Base-by-base conservation (phyloP, 352 stramenopile species). In the Sclerospora graminicola region DNA sequence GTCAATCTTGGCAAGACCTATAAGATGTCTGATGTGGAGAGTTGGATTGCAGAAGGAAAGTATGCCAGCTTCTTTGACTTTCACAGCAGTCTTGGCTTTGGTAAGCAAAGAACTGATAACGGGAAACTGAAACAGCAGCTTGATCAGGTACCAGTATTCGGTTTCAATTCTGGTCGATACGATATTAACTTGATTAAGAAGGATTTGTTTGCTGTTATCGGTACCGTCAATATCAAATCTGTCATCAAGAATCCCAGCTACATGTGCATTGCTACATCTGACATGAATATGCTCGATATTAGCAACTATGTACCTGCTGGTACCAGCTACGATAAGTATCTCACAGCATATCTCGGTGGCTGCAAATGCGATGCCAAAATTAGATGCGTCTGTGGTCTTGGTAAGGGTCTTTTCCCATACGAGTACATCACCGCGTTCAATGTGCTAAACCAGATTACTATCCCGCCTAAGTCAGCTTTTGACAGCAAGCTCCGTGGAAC, bases 131-230 rank as follows among this genome's bases (percentile, higher is more conserved):
- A n/a, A n/a, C n/a, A n/a, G n/a, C n/a, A n/a, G n/a, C n/a, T n/a
- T n/a, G n/a, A n/a, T n/a, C n/a, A 51, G 16, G 26, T 51, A n/a
- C 26, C 44, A 19, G 26, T 66, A 57, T 19, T 45, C n/a, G 27
- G 39, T n/a, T 37, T 45, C 16, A 45, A 36, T 36, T 29, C 5
- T 21, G 13, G 21, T 49, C 14, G 34, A 41, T 32, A 32, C 28
- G 8, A 64, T 48, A 45, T 68, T 4, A 61, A 68, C 19, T 21
- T 68, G 11, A 61, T 64, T n/a, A 64, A 69, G 33, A 61, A 54
- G 0, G 44, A 61, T 38, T 39, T 64, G 2, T 64, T 61, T 19
- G 20, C 45, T 11, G 39, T 54, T 9, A 32, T 59, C 4, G 37
- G 35, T 19, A 29, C 27, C 4, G 24, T 54, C 0, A 54, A 39